Percentiles rank a stretch among this genome's conserved stretches.
These are phyloP conservation scores for Lecanicillium sp. DNA, from an alignment of 2,329 filamentous ascomycete species.

Conservation along the genomic window DNA sequence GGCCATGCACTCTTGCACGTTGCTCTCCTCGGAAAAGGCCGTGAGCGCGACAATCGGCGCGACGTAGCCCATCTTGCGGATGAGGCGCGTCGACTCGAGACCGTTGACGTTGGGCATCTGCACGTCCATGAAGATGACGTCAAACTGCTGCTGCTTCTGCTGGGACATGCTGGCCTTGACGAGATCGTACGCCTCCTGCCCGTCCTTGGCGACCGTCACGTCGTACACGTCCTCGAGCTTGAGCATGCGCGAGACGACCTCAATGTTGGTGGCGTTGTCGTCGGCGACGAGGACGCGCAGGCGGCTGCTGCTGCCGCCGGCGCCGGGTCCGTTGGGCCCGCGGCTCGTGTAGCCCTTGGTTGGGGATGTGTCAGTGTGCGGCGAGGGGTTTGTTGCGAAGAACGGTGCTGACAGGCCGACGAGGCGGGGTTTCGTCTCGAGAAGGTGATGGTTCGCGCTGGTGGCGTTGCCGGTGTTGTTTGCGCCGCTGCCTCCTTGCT, in stretches of 20 bases:
- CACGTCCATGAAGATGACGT: slow-evolving; percentile 93
- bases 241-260: slow-evolving; percentile 56
- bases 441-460: slow-evolving; percentile 16
- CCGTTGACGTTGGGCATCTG: slow-evolving; percentile 94
- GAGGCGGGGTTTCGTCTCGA: slow-evolving; percentile 59
- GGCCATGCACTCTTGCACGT: slow-evolving; percentile 78
- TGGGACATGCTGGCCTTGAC: slow-evolving; percentile 80
- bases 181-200: slow-evolving; percentile 79
- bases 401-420: slow-evolving; percentile 80
- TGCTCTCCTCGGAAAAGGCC: slow-evolving; percentile 85
- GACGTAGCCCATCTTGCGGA: slow-evolving; percentile 78
- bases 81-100: slow-evolving; percentile 77
- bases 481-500: neutral
- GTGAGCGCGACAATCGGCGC: slow-evolving; percentile 87
- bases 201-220: slow-evolving; percentile 80
- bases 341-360: neutral
- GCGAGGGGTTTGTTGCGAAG: slow-evolving; percentile 48
- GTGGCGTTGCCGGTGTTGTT: neutral
- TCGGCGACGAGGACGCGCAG: slow-evolving; percentile 84
- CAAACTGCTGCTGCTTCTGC: slow-evolving; percentile 62
- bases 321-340: neutral
- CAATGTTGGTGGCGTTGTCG: slow-evolving; percentile 52
- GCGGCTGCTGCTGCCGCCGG: slow-evolving; percentile 26
- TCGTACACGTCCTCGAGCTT: slow-evolving; percentile 77
- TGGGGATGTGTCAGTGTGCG: neutral